phyloP scores from a whole-genome alignment of 768 basidiomycete species.

The Phlebiopsis flavidoalba region DNA sequence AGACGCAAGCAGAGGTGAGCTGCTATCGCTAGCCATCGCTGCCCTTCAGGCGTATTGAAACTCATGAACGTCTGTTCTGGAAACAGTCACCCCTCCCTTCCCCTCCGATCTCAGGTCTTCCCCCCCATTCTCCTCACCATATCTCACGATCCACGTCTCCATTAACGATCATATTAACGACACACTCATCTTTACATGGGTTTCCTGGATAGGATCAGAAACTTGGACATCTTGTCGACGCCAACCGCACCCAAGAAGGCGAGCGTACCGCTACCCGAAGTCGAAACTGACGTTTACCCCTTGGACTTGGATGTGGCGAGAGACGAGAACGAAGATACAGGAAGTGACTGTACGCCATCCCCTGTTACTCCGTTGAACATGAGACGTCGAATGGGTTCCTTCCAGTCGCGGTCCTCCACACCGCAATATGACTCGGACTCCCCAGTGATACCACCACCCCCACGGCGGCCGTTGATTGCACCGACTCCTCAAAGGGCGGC shows the following conservation, averaged over 20 bases:
- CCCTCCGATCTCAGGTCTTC: background rate
- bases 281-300: background rate
- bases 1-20: conserved; percentile 1
- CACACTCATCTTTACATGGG: background rate
- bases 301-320: background rate
- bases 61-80: background rate
- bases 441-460: background rate
- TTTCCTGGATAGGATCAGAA: conserved; percentile 4
- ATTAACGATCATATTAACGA: conserved; percentile 8
- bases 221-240: conserved; percentile 6
- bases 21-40: background rate
- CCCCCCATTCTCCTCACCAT: background rate
- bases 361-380: background rate
- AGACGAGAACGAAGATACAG: background rate
- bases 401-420: background rate
- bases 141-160: background rate
- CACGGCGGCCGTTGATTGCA: background rate
- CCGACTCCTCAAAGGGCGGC: background rate
- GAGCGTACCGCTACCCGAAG: conserved; percentile 12
- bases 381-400: background rate
- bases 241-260: conserved; percentile 13
- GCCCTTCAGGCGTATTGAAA: background rate
- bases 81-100: background rate
- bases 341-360: background rate
- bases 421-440: background rate